Evolutionary conservation across 1,284 basidiomycete genomes (phyloP).

Genomic region (Cryptococcus sp.): DNA sequence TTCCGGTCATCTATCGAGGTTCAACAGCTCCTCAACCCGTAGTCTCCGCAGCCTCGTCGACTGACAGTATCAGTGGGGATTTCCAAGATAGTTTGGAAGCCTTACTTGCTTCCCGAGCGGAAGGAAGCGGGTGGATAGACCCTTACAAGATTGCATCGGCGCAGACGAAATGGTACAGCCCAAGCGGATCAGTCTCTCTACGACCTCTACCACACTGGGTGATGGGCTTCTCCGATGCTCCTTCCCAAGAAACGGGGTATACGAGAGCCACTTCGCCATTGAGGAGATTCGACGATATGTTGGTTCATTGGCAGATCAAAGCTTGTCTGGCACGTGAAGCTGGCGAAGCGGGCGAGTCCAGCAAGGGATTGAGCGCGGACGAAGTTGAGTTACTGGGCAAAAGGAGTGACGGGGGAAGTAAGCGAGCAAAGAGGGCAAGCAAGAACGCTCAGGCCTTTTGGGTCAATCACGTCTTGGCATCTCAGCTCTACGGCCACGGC

Average conservation of each 20-base stretch:
- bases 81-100: constrained; percentile 26
- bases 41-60: constrained; percentile 6
- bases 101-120: constrained; percentile 39
- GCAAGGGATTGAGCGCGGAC: constrained; percentile 20
- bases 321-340: constrained; percentile 58
- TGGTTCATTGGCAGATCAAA: constrained; percentile 95
- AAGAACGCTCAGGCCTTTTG: constrained; percentile 29
- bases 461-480: constrained; percentile 25
- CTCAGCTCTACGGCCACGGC: neutral
- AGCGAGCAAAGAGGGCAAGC: constrained; percentile 22
- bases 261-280: constrained; percentile 83
- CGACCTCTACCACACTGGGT: constrained; percentile 60
- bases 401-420: constrained; percentile 21
- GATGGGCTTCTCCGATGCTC: constrained; percentile 63
- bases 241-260: constrained; percentile 64
- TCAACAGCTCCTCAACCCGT: constrained; percentile 50
- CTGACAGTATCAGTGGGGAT: too few relatives aligned
- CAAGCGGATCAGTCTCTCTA: constrained; percentile 9
- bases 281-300: constrained; percentile 78
- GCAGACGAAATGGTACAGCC: constrained; percentile 8
- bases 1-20: constrained; percentile 70
- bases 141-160: constrained; percentile 14
- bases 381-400: constrained; percentile 26
- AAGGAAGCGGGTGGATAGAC: constrained; percentile 41
- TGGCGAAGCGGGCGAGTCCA: constrained; percentile 7